Percentiles rank a stretch among this genome's conserved stretches.
These are phyloP conservation scores for Flaveria trinervia DNA, from an alignment of 129 eudicot genomes.

Conservation along the genomic window DNA sequence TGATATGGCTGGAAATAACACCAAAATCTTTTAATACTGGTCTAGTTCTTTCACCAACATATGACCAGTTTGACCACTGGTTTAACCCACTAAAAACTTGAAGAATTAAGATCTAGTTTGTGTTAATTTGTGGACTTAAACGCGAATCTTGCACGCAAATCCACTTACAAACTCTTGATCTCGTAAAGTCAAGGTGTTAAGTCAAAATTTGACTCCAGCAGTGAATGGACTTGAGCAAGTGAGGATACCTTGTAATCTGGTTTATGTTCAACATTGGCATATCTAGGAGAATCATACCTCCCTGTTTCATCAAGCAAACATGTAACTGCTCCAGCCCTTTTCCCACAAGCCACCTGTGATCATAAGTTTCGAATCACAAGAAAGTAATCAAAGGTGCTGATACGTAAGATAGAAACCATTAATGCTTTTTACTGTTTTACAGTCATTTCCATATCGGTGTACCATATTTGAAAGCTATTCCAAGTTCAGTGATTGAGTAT, in stretches of 20 bases:
- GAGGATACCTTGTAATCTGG: constrained; percentile 97
- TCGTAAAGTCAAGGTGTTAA: constrained; percentile 50
- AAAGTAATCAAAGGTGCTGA: neutral
- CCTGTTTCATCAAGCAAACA: constrained; percentile 97
- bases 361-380: constrained; percentile 17
- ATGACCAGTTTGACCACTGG: neutral
- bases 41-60: constrained; percentile 12
- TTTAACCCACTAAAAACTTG: constrained; percentile 12
- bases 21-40: neutral
- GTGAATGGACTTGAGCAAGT: constrained; percentile 59
- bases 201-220: constrained; percentile 71
- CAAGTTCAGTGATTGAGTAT: too few species aligned
- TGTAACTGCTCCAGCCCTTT: constrained; percentile 90
- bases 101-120: constrained; percentile 1
- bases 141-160: neutral
- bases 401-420: neutral
- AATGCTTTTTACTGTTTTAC: neutral
- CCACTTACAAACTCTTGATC: constrained; percentile 5
- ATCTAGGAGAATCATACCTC: constrained; percentile 79
- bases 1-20: constrained; percentile 9
- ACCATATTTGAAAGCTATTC: neutral
- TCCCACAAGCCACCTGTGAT: constrained; percentile 93
- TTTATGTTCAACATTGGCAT: constrained; percentile 58
- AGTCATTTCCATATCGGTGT: neutral
- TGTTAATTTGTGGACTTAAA: neutral